A percentile compares a stretch with the other conserved stretches of the same genome.
Conservation (phyloP, 2,329 filamentous ascomycete species). For the Akanthomyces muscarius region DNA sequence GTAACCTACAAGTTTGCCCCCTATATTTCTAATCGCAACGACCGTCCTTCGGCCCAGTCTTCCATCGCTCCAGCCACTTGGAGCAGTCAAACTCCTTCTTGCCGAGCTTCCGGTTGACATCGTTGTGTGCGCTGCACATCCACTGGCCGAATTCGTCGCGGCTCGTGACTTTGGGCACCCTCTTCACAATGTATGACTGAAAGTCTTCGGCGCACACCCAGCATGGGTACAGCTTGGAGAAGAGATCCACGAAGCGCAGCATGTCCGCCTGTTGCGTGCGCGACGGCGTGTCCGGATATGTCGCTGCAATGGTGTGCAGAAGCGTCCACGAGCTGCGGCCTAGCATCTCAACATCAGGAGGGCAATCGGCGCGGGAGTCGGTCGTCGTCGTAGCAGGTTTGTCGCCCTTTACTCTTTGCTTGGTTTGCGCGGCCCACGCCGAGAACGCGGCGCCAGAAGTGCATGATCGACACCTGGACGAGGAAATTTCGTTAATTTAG, state of each 20-base stretch:
- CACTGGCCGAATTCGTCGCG: slow-evolving; percentile 72
- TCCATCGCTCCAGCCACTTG: slow-evolving; percentile 91
- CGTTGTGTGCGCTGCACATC: slow-evolving; percentile 84
- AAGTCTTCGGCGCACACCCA: slow-evolving; percentile 96
- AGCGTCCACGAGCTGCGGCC: slow-evolving; percentile 91
- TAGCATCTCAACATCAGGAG: slow-evolving; percentile 82
- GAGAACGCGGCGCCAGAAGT: slow-evolving; percentile 54
- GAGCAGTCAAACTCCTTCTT: slow-evolving; percentile 88
- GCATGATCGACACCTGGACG: slow-evolving; percentile 64
- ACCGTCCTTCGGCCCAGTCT: slow-evolving; percentile 77
- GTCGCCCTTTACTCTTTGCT: slow-evolving; percentile 31
- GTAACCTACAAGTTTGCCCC: neutral
- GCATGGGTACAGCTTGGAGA: slow-evolving; percentile 88
- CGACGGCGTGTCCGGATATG: slow-evolving; percentile 71
- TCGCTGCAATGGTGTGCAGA: slow-evolving; percentile 84
- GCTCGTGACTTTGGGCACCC: slow-evolving; percentile 58
- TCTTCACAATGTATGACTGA: slow-evolving; percentile 69
- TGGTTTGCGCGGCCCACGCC: slow-evolving; percentile 54
- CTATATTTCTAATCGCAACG: slow-evolving; percentile 46
- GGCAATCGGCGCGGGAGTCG: slow-evolving; percentile 61
- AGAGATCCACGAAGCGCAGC: slow-evolving; percentile 70
- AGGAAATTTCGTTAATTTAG: slow-evolving; percentile 9
- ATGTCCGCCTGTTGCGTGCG: slow-evolving; percentile 70
- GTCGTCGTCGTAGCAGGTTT: slow-evolving; percentile 25
- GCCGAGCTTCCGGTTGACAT: slow-evolving; percentile 83